These are phyloP conservation scores for Avicennia marina DNA, from an alignment of 257 asterid species.

Conservation along the genomic window DNA sequence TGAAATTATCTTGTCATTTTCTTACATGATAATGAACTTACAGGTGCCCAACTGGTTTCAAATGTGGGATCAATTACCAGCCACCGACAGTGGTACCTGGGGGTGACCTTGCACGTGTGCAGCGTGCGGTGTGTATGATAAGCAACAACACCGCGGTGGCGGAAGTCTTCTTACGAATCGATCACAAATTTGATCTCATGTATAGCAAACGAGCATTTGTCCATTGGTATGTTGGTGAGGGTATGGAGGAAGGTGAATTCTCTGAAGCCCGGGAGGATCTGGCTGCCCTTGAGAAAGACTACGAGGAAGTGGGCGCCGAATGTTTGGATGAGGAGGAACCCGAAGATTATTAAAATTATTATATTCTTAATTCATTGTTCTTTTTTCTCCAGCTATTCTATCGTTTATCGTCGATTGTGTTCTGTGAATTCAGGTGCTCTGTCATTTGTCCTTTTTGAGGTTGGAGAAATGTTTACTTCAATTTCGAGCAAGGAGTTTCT, in stretches of 20 bases:
- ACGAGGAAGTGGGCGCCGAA: slow-evolving; percentile 68
- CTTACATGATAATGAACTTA: not conserved
- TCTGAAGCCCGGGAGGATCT: slow-evolving; percentile 94
- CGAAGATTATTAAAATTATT: slow-evolving; percentile 35
- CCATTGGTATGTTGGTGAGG: slow-evolving; percentile 98
- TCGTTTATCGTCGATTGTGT: too few relatives aligned
- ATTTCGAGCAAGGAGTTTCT: too few relatives aligned
- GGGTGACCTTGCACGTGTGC: slow-evolving; percentile 91
- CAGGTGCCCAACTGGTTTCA: slow-evolving; percentile 98
- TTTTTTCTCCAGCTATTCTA: too few relatives aligned
- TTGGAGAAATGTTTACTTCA: too few relatives aligned
- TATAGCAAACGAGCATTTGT: slow-evolving; percentile 90
- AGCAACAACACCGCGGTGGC: slow-evolving; percentile 96
- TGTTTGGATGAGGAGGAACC: slow-evolving; percentile 71
- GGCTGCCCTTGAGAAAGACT: slow-evolving; percentile 96
- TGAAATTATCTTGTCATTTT: too few relatives aligned
- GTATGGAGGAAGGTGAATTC: slow-evolving; percentile 98
- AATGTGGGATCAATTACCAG: slow-evolving; percentile 95
- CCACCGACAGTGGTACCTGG: slow-evolving; percentile 98
- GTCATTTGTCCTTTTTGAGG: too few relatives aligned
- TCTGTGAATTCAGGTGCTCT: too few relatives aligned
- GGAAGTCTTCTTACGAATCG: slow-evolving; percentile 92
- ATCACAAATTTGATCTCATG: slow-evolving; percentile 88
- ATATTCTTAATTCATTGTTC: too few relatives aligned
- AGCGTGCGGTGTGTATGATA: slow-evolving; percentile 95